Conservation (phyloP, 1,139 yeast genomes). For the Geotrichum aggregatum region DNA sequence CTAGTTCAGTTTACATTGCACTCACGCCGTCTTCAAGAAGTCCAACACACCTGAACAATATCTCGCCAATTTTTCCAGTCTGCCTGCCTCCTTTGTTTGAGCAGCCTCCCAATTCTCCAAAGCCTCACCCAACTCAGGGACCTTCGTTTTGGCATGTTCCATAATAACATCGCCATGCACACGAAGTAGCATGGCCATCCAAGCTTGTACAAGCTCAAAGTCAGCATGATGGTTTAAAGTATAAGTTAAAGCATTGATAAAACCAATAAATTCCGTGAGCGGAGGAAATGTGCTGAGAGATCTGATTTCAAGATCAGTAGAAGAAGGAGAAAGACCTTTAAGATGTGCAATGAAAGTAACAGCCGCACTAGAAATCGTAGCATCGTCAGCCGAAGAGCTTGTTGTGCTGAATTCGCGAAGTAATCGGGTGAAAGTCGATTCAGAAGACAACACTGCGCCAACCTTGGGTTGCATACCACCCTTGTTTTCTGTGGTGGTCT, state of each 20-base stretch:
- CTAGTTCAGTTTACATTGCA: background rate
- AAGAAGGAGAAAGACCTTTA: conserved; percentile 66
- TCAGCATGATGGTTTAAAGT: conserved; percentile 59
- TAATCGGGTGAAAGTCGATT: conserved; percentile 67
- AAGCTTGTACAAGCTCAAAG: conserved; percentile 71
- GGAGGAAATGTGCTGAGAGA: conserved; percentile 65
- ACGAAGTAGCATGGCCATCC: conserved; percentile 68
- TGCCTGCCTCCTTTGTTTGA: conserved; percentile 45
- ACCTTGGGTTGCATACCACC: conserved; percentile 24
- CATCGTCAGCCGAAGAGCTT: background rate
- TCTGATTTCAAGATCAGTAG: conserved; percentile 80
- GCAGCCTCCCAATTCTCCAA: conserved; percentile 49
- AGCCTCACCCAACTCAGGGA: conserved; percentile 40
- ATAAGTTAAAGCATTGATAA: conserved; percentile 58
- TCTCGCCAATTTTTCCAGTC: conserved; percentile 66
- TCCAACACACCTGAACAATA: conserved; percentile 80
- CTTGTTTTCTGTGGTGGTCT: conserved; percentile 39
- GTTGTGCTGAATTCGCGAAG: conserved; percentile 49
- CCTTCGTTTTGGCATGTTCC: conserved; percentile 24
- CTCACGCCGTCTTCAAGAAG: conserved; percentile 45
- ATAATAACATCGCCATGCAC: conserved; percentile 81
- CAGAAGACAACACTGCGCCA: conserved; percentile 43
- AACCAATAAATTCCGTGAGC: conserved; percentile 57
- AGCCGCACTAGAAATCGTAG: conserved; percentile 1
- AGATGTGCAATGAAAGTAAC: conserved; percentile 51